Conservation (phyloP, 1,139 yeast species). For the Kurtzmaniella natalensis region DNA sequence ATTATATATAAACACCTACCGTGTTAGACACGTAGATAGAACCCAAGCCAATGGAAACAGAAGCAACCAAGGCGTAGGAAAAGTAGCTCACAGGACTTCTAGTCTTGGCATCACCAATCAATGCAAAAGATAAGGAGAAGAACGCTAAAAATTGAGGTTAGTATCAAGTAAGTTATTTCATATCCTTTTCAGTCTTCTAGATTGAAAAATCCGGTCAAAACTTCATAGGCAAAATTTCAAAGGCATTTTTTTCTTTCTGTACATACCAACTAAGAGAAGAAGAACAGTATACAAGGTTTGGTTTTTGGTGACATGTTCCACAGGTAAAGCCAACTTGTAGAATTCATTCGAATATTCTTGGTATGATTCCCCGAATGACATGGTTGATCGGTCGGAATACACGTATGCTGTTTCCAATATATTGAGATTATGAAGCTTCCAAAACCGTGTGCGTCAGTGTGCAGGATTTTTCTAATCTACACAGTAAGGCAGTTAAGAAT, state of each 20-base stretch:
- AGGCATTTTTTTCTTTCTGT: no score
- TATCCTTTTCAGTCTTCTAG: no score
- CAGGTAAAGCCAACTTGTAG: constrained; percentile 21
- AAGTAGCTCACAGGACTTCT: constrained; percentile 25
- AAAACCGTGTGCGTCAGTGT: no score
- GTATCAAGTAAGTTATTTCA: no score
- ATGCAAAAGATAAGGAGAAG: constrained; percentile 31
- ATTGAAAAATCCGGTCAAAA: no score
- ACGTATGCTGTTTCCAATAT: no score
- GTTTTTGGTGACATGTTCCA: constrained; percentile 16
- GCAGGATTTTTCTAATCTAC: no score
- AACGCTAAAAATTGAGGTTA: constrained; percentile 26
- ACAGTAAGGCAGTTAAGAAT: no score
- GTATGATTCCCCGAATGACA: constrained; percentile 29
- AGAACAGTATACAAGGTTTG: constrained; percentile 15
- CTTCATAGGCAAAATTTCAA: background rate
- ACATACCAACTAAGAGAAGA: constrained; percentile 21
- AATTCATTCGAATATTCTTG: constrained; percentile 25
- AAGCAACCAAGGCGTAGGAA: constrained; percentile 31
- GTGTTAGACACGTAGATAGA: constrained; percentile 36
- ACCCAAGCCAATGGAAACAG: constrained; percentile 36
- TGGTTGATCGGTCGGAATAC: constrained; percentile 10
- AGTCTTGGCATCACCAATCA: constrained; percentile 33
- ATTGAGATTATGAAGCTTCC: no score
- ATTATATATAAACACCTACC: constrained; percentile 41